A percentile compares a stretch with the other conserved stretches of the same genome.
Conservation (phyloP, 83 land plant genomes). For the Thuja plicata region DNA sequence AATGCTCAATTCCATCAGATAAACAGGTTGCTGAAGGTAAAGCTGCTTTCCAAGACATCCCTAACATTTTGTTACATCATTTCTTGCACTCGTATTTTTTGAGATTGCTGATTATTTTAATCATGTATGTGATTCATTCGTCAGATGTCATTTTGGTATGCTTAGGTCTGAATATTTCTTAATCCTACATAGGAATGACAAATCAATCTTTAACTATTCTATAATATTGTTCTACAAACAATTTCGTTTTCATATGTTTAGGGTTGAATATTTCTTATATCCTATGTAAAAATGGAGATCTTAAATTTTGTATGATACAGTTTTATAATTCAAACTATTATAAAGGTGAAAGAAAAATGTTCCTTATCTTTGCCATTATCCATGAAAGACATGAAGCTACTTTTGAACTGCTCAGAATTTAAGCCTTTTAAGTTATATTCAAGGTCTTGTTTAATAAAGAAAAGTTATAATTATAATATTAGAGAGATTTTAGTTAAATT, state of each 20-base stretch:
- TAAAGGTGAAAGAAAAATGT: background rate
- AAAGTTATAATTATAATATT: no score
- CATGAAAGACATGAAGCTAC: background rate
- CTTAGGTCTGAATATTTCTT: background rate
- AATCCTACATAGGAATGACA: background rate
- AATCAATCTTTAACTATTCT: background rate
- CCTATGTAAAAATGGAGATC: no score
- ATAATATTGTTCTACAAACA: background rate
- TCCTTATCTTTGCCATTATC: background rate
- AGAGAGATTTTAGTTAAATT: no score
- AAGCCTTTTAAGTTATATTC: background rate
- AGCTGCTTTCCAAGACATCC: background rate
- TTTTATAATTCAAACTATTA: no score
- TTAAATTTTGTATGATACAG: no score
- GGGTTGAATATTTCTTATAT: no score
- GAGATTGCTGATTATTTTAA: background rate
- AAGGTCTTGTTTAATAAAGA: background rate
- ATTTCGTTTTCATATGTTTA: background rate
- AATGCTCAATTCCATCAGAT: conserved; percentile 72
- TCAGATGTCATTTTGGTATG: background rate
- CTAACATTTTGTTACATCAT: background rate
- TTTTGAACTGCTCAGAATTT: background rate
- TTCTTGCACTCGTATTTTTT: background rate
- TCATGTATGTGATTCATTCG: background rate
- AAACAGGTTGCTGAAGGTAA: conserved; percentile 95